Conservation (phyloP, 2,329 filamentous ascomycete genomes). For the Ploettnerulaceae sp. region DNA sequence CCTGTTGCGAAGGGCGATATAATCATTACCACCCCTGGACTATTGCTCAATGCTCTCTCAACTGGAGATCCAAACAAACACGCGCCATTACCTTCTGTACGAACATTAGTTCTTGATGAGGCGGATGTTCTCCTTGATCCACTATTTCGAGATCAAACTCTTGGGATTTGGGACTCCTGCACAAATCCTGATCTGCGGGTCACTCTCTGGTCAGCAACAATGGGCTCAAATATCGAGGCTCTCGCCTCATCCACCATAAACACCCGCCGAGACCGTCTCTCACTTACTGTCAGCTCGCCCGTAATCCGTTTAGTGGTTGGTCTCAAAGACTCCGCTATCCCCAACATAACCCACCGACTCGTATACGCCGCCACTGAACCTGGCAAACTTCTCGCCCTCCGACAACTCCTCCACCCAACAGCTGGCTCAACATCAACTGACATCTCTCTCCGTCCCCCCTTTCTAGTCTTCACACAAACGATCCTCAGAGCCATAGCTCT, state of each 20-base stretch:
- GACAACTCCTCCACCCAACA: constrained; percentile 79
- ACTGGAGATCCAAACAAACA: constrained; percentile 38
- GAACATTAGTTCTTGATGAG: constrained; percentile 80
- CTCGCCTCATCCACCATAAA: constrained; percentile 66
- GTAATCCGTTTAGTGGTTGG: constrained; percentile 88
- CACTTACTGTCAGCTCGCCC: constrained; percentile 34
- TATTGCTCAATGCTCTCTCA: constrained; percentile 69
- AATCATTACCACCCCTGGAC: constrained; percentile 72
- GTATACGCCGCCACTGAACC: constrained; percentile 89
- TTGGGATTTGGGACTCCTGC: constrained; percentile 78
- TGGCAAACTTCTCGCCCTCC: constrained; percentile 86
- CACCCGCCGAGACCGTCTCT: constrained; percentile 43
- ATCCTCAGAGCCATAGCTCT: constrained; percentile 86
- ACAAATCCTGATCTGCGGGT: constrained; percentile 63
- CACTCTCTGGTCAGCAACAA: constrained; percentile 93
- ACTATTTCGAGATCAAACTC: constrained; percentile 83
- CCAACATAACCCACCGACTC: constrained; percentile 84
- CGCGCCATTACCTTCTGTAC: constrained; percentile 60
- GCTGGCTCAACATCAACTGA: constrained; percentile 47
- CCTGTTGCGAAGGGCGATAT: constrained; percentile 69
- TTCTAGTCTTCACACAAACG: constrained; percentile 94
- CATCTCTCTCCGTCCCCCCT: constrained; percentile 67
- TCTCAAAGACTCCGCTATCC: constrained; percentile 90
- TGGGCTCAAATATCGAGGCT: constrained; percentile 87
- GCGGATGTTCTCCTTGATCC: constrained; percentile 91